Base-by-base conservation (phyloP, 208 protist species). In the Porcisia hertigi region DNA sequence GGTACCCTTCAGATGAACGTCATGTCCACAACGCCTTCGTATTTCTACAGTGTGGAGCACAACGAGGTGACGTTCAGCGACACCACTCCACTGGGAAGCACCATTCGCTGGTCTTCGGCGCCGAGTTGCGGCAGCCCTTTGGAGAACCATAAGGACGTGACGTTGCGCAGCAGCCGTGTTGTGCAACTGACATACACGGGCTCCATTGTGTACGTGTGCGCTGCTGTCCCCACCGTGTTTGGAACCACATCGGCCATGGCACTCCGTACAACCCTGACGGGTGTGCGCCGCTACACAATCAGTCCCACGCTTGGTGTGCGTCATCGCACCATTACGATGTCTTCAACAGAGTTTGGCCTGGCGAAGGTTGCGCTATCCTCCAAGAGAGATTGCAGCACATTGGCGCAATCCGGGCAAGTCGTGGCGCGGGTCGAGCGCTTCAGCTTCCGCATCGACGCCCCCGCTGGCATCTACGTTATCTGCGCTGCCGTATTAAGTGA, bases 181-280 rank as follows among this genome's bases (percentile, higher is more conserved):
- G 23, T 59, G 0, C 43, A n/a, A n/a, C 30, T 62, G 34, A 62
- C 23, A 25, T 36, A 25, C 12, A 53, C 54, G 2, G 69, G 69
- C 11, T 20, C 55, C 1, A 54, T 63, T 18, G 60, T 73, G 69
- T 73, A 73, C 55, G 39, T 73, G 8, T 73, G 69, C 41, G 69
- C 69, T 23, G n/a, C 69, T 1, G 25, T 63, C 11, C 54, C 54
- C 16, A 52, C 49, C 16, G n/a, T 73, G 9, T 9, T 18, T 4
- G 69, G 53, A 7, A 20, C 54, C 55, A 45, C 16, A 6, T 60
- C 69, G 1, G 53, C 30, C 2, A 5, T 73, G 34, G 47, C 7
- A 25, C 69, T 62, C 16, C 69, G 69, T 30, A n/a, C 25, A 34
- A 41, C 60, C 30, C 8, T 58, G 3, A 34, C 69, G 14, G 69